These are phyloP conservation scores for Globisporangium uncinulatum DNA, from an alignment of 352 stramenopile species.

Conservation along the genomic window DNA sequence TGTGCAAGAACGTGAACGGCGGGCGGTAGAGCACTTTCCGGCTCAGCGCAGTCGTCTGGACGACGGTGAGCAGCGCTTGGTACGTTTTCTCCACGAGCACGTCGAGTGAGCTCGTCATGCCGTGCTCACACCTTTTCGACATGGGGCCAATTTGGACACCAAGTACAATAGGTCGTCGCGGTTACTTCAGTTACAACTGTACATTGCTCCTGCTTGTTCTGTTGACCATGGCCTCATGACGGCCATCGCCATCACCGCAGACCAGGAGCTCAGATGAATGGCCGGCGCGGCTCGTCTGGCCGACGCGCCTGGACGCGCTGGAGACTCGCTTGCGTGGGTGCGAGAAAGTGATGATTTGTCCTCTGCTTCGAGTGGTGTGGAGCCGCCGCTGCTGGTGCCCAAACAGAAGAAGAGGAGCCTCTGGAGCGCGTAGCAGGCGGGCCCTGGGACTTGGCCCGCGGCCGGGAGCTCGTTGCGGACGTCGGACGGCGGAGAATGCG, in stretches of 20 bases:
- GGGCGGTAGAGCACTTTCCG: conserved; percentile 61
- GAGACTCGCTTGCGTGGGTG: conserved; percentile 62
- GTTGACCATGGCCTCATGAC: too few relatives aligned
- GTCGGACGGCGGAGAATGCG: neutral
- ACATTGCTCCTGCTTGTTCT: too few relatives aligned
- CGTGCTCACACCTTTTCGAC: neutral
- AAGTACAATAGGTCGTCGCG: too few relatives aligned
- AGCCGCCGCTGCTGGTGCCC: neutral
- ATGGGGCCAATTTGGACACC: too few relatives aligned
- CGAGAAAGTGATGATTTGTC: conserved; percentile 38
- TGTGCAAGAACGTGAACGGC: conserved; percentile 82
- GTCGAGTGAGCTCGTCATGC: conserved; percentile 11
- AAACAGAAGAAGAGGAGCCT: too few relatives aligned
- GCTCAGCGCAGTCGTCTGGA: conserved; percentile 64
- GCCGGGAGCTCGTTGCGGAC: neutral
- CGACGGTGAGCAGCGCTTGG: conserved; percentile 45
- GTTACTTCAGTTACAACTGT: too few relatives aligned
- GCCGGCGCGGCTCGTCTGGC: conserved; percentile 22
- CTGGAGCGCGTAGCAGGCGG: conserved; percentile 5
- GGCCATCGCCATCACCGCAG: too few relatives aligned
- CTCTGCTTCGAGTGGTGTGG: neutral
- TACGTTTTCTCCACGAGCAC: conserved; percentile 60
- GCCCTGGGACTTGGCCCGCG: conserved; percentile 16
- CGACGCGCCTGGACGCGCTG: conserved; percentile 32
- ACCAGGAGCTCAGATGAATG: conserved; percentile 34